A percentile compares a stretch with the other conserved stretches of the same genome.
phyloP scores from a whole-genome alignment of 495 filamentous ascomycete species.

The Daldinia grandis region DNA sequence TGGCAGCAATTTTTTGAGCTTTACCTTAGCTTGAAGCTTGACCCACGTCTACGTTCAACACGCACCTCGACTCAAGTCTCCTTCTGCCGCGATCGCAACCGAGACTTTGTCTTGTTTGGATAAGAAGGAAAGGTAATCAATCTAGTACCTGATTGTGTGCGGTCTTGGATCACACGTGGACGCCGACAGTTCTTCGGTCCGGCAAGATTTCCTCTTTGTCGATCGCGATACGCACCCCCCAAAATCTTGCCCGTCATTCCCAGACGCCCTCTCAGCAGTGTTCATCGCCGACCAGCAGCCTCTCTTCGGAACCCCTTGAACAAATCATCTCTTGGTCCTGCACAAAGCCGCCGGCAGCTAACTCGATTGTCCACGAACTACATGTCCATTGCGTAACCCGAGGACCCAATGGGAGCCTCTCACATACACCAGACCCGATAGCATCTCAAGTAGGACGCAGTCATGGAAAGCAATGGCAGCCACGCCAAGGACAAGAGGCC shows the following conservation, averaged over 20 bases:
- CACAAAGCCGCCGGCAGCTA: conserved; percentile 57
- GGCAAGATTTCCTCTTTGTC: conserved; percentile 37
- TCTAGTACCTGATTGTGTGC: conserved; percentile 21
- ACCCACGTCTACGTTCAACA: conserved; percentile 5
- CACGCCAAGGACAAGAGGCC: conserved; percentile 60
- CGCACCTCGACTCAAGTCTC: neutral
- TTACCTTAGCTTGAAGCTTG: neutral
- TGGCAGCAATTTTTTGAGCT: neutral
- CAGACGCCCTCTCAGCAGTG: conserved; percentile 18
- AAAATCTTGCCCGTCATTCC: conserved; percentile 23
- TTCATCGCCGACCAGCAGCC: conserved; percentile 36
- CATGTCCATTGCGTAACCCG: conserved; percentile 60
- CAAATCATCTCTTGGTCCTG: conserved; percentile 51
- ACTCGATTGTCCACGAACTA: conserved; percentile 58
- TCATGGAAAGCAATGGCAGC: conserved; percentile 55
- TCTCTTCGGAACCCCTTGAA: conserved; percentile 37
- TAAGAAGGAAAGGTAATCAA: conserved; percentile 16
- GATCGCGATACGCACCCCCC: conserved; percentile 41
- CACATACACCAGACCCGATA: conserved; percentile 44
- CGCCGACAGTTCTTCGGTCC: conserved; percentile 37
- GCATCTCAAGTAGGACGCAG: conserved; percentile 46
- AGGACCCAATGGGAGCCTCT: conserved; percentile 58
- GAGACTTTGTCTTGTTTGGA: conserved; percentile 38
- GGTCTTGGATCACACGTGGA: conserved; percentile 40
- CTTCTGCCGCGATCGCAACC: conserved; percentile 38